A percentile compares a stretch with the other conserved stretches of the same genome.
Conservation (phyloP, 2,329 filamentous ascomycete genomes). For the Monilinia fructicola region DNA sequence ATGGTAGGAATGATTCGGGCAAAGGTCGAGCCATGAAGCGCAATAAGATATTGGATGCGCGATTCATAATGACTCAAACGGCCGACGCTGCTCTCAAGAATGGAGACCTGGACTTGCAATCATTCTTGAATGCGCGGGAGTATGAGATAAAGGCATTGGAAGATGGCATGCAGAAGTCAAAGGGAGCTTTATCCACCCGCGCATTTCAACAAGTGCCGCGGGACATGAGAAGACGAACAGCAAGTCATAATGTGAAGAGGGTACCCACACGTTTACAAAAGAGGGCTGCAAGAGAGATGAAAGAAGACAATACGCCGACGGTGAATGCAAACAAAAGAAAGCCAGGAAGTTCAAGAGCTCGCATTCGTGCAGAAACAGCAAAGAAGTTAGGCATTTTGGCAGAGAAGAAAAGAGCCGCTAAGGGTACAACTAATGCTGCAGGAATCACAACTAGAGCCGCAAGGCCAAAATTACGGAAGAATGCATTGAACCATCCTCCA, state of each 20-base stretch:
- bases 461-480: conserved; percentile 68
- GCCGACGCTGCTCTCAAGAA: conserved; percentile 49
- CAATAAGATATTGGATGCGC: conserved; percentile 46
- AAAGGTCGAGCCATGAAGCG: conserved; percentile 42
- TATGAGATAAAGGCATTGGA: conserved; percentile 88
- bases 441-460: conserved; percentile 45
- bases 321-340: conserved; percentile 65
- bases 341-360: conserved; percentile 55
- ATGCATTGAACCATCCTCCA: conserved; percentile 64
- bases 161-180: conserved; percentile 75
- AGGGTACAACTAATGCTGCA: conserved; percentile 36
- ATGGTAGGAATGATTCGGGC: conserved; percentile 21
- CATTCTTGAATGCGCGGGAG: conserved; percentile 81
- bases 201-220: conserved; percentile 92
- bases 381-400: conserved; percentile 66
- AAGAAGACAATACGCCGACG: conserved; percentile 85
- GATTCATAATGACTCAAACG: conserved; percentile 48
- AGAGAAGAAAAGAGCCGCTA: conserved; percentile 52
- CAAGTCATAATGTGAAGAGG: conserved; percentile 90
- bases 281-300: conserved; percentile 72
- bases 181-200: conserved; percentile 59
- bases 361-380: conserved; percentile 73
- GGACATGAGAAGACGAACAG: conserved; percentile 79
- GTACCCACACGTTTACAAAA: conserved; percentile 75
- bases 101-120: conserved; percentile 81